Base-by-base conservation (phyloP, 495 filamentous ascomycete genomes). In the Mycothermus thermophilus region DNA sequence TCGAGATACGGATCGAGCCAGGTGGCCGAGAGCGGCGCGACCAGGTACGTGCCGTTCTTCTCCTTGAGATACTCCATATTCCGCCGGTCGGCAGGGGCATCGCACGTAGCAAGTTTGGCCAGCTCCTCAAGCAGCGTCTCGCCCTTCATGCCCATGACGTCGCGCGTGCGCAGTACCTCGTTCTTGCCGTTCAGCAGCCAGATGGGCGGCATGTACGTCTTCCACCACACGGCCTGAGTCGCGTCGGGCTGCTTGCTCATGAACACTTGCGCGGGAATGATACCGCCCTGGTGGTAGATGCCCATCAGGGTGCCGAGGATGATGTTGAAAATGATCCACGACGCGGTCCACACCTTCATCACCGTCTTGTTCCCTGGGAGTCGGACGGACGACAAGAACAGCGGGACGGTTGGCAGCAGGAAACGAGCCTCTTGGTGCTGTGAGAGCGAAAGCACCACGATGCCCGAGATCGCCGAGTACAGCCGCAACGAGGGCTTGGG, bases 361-460 rank as follows among this genome's bases (percentile, higher is more conserved):
- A 57, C 43, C 30, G 41, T 52, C 21, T 65, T 60, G 5, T 69
- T 72, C 35, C 59, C 70, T 5, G 79, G 83, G 28, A 93, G 60
- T 12, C 74, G 71, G 34, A 94, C 56, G 24, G 82, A 90, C 17
- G 83, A 82, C 9, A 97, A 69, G 15, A 96, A 62, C n/a, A 97
- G 70, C 1, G 90, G 92, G 8, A 95, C 69, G 16, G 75, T 74
- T 9, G 90, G 92, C 9, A 96, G 67, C 8, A 97, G 64, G 60
- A 97, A 97, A 30, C 92, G 77, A 11, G 92, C 80, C 64, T 97
- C 90, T 59, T 96, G 92, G 59, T 97, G 90, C 19, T 80, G 79
- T 41, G 94, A 83, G 21, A 82, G 54, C 26, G 85, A 93, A 24
- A 97, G 69, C 10, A 93, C 63, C 19, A 72, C 57, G 19, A 83